Base-by-base conservation (phyloP, 1,139 yeast species). In the Trichomonascaceae sp. region DNA sequence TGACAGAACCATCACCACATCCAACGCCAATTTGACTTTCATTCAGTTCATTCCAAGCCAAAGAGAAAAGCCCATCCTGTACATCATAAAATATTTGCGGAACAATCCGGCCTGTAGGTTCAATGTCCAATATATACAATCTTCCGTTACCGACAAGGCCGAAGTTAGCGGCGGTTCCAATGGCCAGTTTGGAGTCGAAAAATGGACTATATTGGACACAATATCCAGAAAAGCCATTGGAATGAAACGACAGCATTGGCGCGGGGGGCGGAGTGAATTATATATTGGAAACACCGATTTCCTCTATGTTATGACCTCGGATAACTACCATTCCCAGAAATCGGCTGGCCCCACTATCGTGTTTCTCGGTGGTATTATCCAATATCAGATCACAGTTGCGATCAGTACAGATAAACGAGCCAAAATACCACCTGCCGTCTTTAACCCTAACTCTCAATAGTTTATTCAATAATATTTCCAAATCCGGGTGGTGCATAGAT, bases 91-190 rank as follows among this genome's bases (percentile, higher is more conserved):
- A 71, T 3, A 78, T 73, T 53, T 82, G 84, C 45, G 79, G 79
- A 5, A 66, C 64, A 20, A 88, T 78, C 13, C 66, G 66, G 0
- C 98, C 98, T 57, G 76, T 74, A 9, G 83, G 80, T 50, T 79
- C 81, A 53, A 93, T 85, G 53, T 82, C 82, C 41, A 91, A 73
- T 1, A 91, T 74, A 63, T 75, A 84, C 32, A 93, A 74, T 59
- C 88, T 78, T 2, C 99, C 99, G 68, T 93, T 93, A 2, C 99
- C 99, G 3, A 89, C 96, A 9, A 93, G 75, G 1, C 98, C 98
- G 70, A 85, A 93, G 70, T 93, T 93, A 39, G 98, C 89, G 0
- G 96, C 85, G 0, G 95, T 77, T 1, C 96, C 95, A 39, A 89
- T 95, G 0, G 96, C 97, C 13, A 93, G 68, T 64, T 87, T 87